Conservation (phyloP, 2,329 filamentous ascomycete species). For the Hymenoscyphus fraxineus region DNA sequence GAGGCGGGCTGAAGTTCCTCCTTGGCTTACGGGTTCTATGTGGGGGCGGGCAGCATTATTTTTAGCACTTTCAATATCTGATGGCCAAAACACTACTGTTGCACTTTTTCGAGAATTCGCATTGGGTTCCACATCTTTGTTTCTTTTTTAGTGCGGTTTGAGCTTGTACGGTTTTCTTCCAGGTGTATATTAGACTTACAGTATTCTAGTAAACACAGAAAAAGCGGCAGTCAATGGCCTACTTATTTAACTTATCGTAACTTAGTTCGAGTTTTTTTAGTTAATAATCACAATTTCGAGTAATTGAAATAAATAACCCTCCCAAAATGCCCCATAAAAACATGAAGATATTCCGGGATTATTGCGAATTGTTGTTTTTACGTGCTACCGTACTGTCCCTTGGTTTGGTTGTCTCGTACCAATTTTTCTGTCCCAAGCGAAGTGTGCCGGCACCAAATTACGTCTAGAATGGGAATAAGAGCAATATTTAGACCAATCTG, state of each 20-base stretch:
- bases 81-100: background rate
- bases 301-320: too few relatives aligned
- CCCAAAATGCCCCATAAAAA: too few relatives aligned
- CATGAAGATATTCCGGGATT: too few relatives aligned
- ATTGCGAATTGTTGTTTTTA: too few relatives aligned
- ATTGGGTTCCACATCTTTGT: background rate
- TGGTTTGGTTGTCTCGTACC: too few relatives aligned
- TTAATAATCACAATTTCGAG: too few relatives aligned
- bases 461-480: too few relatives aligned
- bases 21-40: background rate
- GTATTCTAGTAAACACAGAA: background rate
- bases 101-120: background rate
- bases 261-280: too few relatives aligned
- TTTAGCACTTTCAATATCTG: background rate
- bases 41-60: background rate
- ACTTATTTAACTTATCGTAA: background rate
- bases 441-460: too few relatives aligned
- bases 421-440: too few relatives aligned
- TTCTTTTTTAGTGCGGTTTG: background rate
- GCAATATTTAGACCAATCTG: too few relatives aligned
- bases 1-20: background rate
- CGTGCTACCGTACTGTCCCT: too few relatives aligned
- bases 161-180: background rate
- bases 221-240: background rate
- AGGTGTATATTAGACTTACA: background rate